Evolutionary conservation across 768 basidiomycete genomes (phyloP).

Genomic region (Mycena kentingensis): DNA sequence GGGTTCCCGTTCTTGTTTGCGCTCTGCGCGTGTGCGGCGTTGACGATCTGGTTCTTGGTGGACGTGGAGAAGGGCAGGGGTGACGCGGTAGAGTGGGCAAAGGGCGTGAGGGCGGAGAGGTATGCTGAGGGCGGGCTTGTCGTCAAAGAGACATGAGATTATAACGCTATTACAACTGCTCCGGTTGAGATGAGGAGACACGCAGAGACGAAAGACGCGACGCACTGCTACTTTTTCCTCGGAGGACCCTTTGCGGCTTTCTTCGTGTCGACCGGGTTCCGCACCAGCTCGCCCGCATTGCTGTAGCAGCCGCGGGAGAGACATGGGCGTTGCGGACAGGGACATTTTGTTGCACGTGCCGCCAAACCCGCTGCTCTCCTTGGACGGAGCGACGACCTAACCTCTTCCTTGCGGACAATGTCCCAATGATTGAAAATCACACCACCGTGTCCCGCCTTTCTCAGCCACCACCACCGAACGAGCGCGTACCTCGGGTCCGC

Average conservation of each 20-base stretch:
- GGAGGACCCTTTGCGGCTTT: neutral
- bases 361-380: no score
- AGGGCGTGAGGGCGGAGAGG: conserved; percentile 27
- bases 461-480: no score
- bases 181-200: no score
- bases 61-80: conserved; percentile 63
- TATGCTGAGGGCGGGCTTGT: conserved; percentile 22
- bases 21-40: conserved; percentile 61
- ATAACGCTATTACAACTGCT: no score
- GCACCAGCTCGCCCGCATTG: conserved; percentile 14
- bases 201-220: neutral
- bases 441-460: no score
- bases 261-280: conserved; percentile 7
- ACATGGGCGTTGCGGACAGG: conserved; percentile 2
- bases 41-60: conserved; percentile 78
- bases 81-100: conserved; percentile 64
- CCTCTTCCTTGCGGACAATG: no score
- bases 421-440: no score
- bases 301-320: neutral
- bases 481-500: no score
- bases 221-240: neutral
- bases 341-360: no score
- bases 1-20: conserved; percentile 86
- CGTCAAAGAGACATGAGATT: conserved; percentile 13
- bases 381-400: no score